Conservation (phyloP, 768 basidiomycete genomes). For the Rhodotorula babjevae region DNA sequence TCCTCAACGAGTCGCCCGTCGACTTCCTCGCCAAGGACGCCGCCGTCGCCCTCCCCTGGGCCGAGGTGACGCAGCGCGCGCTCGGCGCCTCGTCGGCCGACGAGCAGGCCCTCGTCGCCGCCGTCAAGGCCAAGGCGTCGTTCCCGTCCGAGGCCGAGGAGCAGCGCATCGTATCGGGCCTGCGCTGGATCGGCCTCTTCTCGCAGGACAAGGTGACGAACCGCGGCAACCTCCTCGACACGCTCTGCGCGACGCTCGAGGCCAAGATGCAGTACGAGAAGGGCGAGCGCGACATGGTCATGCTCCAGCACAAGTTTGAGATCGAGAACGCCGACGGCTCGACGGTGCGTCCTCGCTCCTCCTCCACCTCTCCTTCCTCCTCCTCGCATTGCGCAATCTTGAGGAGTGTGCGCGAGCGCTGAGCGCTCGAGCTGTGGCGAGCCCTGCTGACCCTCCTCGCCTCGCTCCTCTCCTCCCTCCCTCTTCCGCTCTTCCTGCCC, state of each 20-base stretch:
- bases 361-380: too few relatives aligned
- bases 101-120: conserved; percentile 72
- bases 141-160: conserved; percentile 70
- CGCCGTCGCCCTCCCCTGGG: conserved; percentile 69
- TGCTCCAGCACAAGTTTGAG: conserved; percentile 97
- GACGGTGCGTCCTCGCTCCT: conserved; percentile 51
- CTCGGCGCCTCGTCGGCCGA: conserved; percentile 62
- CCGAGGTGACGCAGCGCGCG: conserved; percentile 70
- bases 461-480: too few relatives aligned
- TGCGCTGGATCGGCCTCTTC: conserved; percentile 92
- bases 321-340: conserved; percentile 82
- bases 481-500: background rate
- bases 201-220: conserved; percentile 53
- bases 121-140: conserved; percentile 62
- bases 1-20: conserved; percentile 70
- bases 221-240: conserved; percentile 79
- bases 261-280: conserved; percentile 82
- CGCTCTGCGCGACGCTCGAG: conserved; percentile 85
- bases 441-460: too few relatives aligned
- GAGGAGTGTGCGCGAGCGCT: too few relatives aligned
- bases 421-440: too few relatives aligned
- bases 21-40: conserved; percentile 59
- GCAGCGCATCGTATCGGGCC: conserved; percentile 74
- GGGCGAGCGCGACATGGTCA: conserved; percentile 90
- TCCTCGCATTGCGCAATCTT: too few relatives aligned